phyloP scores from a whole-genome alignment of 2,329 filamentous ascomycete species.

The Drechslerella dactyloides region DNA sequence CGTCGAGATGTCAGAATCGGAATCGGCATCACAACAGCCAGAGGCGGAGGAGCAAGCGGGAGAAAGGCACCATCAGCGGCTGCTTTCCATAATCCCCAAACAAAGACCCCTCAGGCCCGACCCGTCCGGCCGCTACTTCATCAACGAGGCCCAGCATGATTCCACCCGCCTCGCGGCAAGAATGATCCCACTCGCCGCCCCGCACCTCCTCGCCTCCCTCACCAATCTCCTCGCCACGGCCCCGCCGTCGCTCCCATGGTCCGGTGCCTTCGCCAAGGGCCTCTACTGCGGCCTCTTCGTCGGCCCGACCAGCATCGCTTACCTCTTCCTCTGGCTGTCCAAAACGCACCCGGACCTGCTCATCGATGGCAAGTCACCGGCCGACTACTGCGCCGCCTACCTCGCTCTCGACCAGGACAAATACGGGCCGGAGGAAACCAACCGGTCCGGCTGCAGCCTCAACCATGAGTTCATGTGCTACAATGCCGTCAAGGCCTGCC shows the following conservation, averaged over 20 bases:
- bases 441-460: constrained; percentile 60
- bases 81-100: too few species aligned
- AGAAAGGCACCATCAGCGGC: too few species aligned
- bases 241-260: constrained; percentile 32
- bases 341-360: constrained; percentile 60
- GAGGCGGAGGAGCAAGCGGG: too few species aligned
- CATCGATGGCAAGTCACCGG: constrained; percentile 59
- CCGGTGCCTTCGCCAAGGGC: constrained; percentile 35
- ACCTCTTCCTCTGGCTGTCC: constrained; percentile 64
- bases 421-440: constrained; percentile 33
- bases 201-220: constrained; percentile 24
- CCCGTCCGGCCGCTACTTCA: constrained; percentile 30
- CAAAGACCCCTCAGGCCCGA: constrained; percentile 17
- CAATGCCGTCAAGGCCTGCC: constrained; percentile 61
- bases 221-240: constrained; percentile 24
- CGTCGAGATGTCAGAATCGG: too few species aligned
- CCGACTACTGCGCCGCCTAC: constrained; percentile 63
- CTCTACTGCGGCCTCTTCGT: constrained; percentile 60
- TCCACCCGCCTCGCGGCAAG: neutral
- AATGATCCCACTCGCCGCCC: constrained; percentile 9
- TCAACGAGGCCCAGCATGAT: constrained; percentile 35
- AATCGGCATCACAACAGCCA: too few species aligned
- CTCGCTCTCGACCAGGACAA: constrained; percentile 57
- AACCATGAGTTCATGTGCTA: constrained; percentile 62
- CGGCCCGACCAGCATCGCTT: constrained; percentile 66